Evolutionary conservation across 1,284 basidiomycete species (phyloP).

Genomic region (Boletellus deceptivus): DNA sequence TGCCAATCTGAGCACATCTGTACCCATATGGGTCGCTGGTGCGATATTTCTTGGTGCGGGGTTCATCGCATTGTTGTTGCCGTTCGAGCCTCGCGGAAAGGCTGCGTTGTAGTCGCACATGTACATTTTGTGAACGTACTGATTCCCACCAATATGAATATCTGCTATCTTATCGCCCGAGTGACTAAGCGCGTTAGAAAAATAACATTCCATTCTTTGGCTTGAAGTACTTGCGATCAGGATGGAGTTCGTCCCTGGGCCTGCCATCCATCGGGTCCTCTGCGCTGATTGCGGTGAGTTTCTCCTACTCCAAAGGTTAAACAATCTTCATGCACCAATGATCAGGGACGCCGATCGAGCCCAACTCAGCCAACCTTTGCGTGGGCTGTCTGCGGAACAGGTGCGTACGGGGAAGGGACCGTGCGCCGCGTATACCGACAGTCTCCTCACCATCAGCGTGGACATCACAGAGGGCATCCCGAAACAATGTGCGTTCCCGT

Average conservation of each 20-base stretch:
- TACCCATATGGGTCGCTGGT: slow-evolving; percentile 72
- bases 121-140: not conserved
- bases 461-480: slow-evolving; percentile 99
- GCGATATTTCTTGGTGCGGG: slow-evolving; percentile 63
- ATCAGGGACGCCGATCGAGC: slow-evolving; percentile 87
- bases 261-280: slow-evolving; percentile 72
- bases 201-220: not conserved
- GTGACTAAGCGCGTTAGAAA: slow-evolving; percentile 23
- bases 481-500: slow-evolving; percentile 71
- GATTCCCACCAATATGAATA: not conserved
- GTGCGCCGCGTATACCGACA: slow-evolving; percentile 3
- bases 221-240: not conserved
- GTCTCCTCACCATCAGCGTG: slow-evolving; percentile 48
- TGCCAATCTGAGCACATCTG: slow-evolving; percentile 55
- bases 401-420: slow-evolving; percentile 38
- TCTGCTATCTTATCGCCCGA: not conserved
- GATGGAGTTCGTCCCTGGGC: slow-evolving; percentile 75
- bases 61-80: slow-evolving; percentile 62
- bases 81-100: slow-evolving; percentile 68
- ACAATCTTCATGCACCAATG: not conserved
- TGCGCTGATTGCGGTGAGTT: slow-evolving; percentile 78
- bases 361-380: slow-evolving; percentile 96
- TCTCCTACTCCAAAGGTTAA: not conserved
- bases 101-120: slow-evolving; percentile 47
- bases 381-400: slow-evolving; percentile 89